Evolutionary conservation across 2,329 filamentous ascomycete species (phyloP), one percentile per base, ranked within the genome.

Genomic region (Zymoseptoria ardabiliae): DNA sequence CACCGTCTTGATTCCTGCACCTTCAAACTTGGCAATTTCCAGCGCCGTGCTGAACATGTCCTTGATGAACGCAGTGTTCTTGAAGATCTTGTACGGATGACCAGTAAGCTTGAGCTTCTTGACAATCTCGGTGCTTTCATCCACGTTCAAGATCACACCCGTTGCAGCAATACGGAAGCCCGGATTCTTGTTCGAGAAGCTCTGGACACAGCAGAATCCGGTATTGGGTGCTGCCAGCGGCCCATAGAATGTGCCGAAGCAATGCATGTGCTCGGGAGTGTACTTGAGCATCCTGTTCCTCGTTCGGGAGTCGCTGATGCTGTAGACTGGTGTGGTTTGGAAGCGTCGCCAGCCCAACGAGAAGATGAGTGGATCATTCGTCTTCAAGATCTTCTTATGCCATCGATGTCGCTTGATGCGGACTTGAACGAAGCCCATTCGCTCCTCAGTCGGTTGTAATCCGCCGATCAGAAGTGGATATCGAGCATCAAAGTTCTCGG

Each of bases 381-480:
- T 97, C 80, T 99, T 99, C 66, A 99, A 81, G 67, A 97, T 97
- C 80, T 94, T 96, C 83, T 97, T 97, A 79, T 99, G 94, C 95
- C 95, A 99, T 66, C 94, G 83, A 74, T 99, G 94, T 57, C 91
- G 85, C 82, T 99, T 99, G 79, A 99, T 96, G 55, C 95, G 86
- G 59, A 97, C 87, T 75, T 99, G 94, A 8, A 97, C 87, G 71
- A 89, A 97, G 8, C 94, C 95, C 73, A 96, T 97, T 55, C 95
- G 86, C 74, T 97, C 92, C 75, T 99, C 94, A 0, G 93, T 97
- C 7, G 94, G 84, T 10, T 91, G 88, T 48, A 99, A 81, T n/a
- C 94, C 95, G 55, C 94, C 94, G 30, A 97, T 82, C 55, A 99
- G 84, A 61, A 99, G 81, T 19, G 94, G 94, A 72, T 86, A 88